Percentiles rank a stretch among this genome's conserved stretches.
phyloP scores from a whole-genome alignment of 2,329 filamentous ascomycete species.

The Hypoxylon rubiginosum region DNA sequence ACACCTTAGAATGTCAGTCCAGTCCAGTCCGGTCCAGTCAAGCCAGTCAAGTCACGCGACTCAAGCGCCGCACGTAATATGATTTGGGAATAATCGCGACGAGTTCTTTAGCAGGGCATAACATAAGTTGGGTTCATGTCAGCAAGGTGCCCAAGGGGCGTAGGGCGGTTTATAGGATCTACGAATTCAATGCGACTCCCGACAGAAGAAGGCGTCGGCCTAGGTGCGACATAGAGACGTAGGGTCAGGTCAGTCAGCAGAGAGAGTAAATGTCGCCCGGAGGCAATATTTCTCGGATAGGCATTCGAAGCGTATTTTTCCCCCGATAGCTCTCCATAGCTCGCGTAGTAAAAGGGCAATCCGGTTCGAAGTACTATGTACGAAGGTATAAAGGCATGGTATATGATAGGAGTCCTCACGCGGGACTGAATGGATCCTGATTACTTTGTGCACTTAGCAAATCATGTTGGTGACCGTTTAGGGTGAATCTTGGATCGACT shows the following conservation, averaged over 20 bases:
- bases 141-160: slow-evolving; percentile 25
- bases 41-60: slow-evolving; percentile 30
- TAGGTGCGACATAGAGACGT: slow-evolving; percentile 35
- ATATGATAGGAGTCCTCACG: slow-evolving; percentile 32
- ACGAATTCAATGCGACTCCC: slow-evolving; percentile 31
- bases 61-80: slow-evolving; percentile 33
- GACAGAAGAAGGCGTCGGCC: slow-evolving; percentile 32
- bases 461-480: slow-evolving; percentile 40
- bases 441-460: slow-evolving; percentile 41
- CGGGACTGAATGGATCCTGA: slow-evolving; percentile 31
- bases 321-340: slow-evolving; percentile 25
- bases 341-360: slow-evolving; percentile 34
- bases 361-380: slow-evolving; percentile 6
- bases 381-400: slow-evolving; percentile 27
- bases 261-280: slow-evolving; percentile 34
- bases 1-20: slow-evolving; percentile 37
- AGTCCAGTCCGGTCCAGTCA: too few relatives aligned
- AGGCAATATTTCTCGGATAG: slow-evolving; percentile 31
- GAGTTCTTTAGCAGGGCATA: slow-evolving; percentile 17
- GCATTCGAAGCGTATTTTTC: slow-evolving; percentile 31
- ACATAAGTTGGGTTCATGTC: slow-evolving; percentile 32
- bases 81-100: slow-evolving; percentile 26
- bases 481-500: slow-evolving; percentile 29
- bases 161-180: slow-evolving; percentile 39
- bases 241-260: slow-evolving; percentile 30